Base-by-base conservation (phyloP, 371 early-diverging fungal species). In the Mucor plumbeus region DNA sequence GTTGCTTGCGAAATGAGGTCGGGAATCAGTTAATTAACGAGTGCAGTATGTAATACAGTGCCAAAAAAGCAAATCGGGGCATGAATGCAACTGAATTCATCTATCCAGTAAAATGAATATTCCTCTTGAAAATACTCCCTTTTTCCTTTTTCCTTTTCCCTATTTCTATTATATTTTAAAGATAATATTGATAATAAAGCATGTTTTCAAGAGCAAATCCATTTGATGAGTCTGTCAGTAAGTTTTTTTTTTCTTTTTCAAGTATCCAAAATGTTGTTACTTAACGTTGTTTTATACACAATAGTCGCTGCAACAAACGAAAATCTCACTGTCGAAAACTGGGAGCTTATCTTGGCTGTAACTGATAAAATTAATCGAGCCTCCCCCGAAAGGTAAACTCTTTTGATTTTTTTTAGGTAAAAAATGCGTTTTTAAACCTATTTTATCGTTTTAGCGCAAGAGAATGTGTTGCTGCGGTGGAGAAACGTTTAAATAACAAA, bases 241-340 rank as follows among this genome's bases (percentile, higher is more conserved):
- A 70, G 86, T 74, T 53, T 31, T 41, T n/a, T n/a, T n/a, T n/a
- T n/a, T n/a, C n/a, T n/a, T n/a, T n/a, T n/a, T n/a, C n/a, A n/a
- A n/a, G n/a, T n/a, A n/a, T n/a, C n/a, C n/a, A n/a, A 56, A 15
- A 56, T 56, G 43, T 43, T 8, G 21, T 5, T 34, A 38, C 19
- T 57, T 40, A 3, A 14, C 44, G 3, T 26, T 26, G 3, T 26
- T n/a, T 33, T 3, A 11, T 35, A 48, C 21, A 40, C 15, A 70
- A 50, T 74, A 92, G 92, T 80, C 64, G 83, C 88, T 64, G 97
- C 98, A 13, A 97, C 98, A 5, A 89, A 90, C 77, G 97, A 97
- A 74, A 92, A 88, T 53, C 88, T 95, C 71, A 94, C 96, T 1
- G 83, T 88, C 39, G 98, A 98, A 80, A 94, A 98, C 81, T 98